Evolutionary conservation across 1,139 yeast genomes (phyloP).

Genomic region (Tardiomyces depauwii): DNA sequence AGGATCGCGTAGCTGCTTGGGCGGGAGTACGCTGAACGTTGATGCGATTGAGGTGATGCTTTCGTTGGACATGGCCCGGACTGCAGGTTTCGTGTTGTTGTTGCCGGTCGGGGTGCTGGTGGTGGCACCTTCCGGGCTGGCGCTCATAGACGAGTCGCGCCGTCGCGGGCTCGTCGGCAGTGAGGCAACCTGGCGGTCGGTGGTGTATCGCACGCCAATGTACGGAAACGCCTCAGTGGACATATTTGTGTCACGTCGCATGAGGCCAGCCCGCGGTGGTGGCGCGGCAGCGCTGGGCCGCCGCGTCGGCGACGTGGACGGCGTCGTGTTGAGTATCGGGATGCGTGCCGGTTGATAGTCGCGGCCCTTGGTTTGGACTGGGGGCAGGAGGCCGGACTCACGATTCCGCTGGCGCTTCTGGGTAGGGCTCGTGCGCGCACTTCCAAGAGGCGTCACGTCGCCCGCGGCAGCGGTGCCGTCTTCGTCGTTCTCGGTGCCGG

Average conservation of each 20-base stretch:
- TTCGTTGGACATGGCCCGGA: not conserved
- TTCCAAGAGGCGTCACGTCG: not conserved
- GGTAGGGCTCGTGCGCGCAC: not conserved
- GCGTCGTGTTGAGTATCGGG: not conserved
- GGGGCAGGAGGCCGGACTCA: not conserved
- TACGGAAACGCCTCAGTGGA: not conserved
- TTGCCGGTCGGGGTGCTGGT: no score
- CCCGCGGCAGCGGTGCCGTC: not conserved
- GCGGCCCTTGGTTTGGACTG: not conserved
- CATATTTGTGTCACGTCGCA: no score
- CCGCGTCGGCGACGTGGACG: not conserved
- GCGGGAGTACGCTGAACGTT: constrained; percentile 10
- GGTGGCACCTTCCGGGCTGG: not conserved
- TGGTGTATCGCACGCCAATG: not conserved
- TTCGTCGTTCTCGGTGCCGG: constrained; percentile 2
- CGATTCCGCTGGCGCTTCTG: not conserved
- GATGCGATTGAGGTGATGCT: not conserved
- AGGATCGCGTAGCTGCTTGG: constrained; percentile 34
- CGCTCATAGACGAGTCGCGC: not conserved
- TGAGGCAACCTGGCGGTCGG: not conserved
- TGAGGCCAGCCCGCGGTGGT: no score
- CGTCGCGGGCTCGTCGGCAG: not conserved
- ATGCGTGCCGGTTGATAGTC: not conserved
- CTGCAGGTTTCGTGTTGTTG: not conserved
- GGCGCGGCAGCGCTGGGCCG: not conserved